phyloP scores from a whole-genome alignment of 495 filamentous ascomycete genomes.

The Trichoderma reesei region DNA sequence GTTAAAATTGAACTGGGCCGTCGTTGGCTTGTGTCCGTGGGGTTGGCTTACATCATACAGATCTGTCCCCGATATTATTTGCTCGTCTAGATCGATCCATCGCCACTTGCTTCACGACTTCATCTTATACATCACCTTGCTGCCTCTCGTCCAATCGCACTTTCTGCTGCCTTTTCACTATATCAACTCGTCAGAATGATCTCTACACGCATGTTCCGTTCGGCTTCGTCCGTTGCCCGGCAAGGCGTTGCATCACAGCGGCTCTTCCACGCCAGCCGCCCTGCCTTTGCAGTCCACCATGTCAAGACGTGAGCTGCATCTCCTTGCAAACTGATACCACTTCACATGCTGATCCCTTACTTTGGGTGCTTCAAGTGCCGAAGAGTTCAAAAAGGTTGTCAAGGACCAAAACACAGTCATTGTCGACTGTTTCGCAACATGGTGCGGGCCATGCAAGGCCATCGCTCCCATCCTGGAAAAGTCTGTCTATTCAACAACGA shows the following conservation, averaged over 20 bases:
- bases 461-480: constrained; percentile 67
- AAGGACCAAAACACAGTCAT: constrained; percentile 51
- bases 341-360: not conserved
- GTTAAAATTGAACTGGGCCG: not conserved
- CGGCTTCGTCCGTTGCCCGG: constrained; percentile 17
- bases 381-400: constrained; percentile 51
- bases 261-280: constrained; percentile 30
- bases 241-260: constrained; percentile 18
- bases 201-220: constrained; percentile 7
- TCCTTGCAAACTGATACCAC: not conserved
- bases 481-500: constrained; percentile 27
- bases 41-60: not conserved
- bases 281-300: constrained; percentile 38
- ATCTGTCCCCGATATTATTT: not conserved
- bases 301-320: constrained; percentile 27
- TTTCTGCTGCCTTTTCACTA: not conserved
- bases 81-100: not conserved
- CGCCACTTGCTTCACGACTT: not conserved
- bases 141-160: not conserved
- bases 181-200: not conserved
- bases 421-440: constrained; percentile 79
- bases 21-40: not conserved
- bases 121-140: not conserved
- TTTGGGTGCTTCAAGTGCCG: constrained; percentile 35
- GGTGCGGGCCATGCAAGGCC: constrained; percentile 94